These are phyloP conservation scores for Suillus paluster DNA, from an alignment of 768 basidiomycete species.

Conservation along the genomic window DNA sequence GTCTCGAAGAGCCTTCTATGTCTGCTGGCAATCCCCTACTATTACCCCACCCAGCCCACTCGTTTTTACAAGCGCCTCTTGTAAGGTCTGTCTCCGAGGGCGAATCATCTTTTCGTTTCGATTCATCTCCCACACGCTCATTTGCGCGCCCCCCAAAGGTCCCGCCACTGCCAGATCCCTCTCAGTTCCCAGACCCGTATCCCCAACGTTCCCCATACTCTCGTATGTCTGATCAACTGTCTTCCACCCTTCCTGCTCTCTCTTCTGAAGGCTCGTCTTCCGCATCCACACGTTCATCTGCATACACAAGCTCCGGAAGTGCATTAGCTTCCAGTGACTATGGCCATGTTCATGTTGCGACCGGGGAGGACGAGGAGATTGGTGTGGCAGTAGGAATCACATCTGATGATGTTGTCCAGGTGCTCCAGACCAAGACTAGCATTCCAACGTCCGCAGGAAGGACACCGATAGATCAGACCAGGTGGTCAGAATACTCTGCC, in stretches of 20 bases:
- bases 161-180: slow-evolving; percentile 60
- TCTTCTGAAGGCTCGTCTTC: slow-evolving; percentile 76
- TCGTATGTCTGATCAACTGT: slow-evolving; percentile 37
- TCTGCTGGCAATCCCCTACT: slow-evolving; percentile 26
- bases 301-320: slow-evolving; percentile 76
- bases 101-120: slow-evolving; percentile 43
- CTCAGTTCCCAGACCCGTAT: slow-evolving; percentile 74
- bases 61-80: slow-evolving; percentile 38
- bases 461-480: slow-evolving; percentile 61
- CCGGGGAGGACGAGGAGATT: slow-evolving; percentile 59
- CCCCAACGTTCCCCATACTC: slow-evolving; percentile 58
- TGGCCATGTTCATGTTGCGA: slow-evolving; percentile 66
- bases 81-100: slow-evolving; percentile 45
- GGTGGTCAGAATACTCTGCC: slow-evolving; percentile 78
- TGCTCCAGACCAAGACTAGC: slow-evolving; percentile 57
- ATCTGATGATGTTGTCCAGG: slow-evolving; percentile 66
- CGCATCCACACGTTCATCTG: slow-evolving; percentile 74
- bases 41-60: slow-evolving; percentile 26
- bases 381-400: slow-evolving; percentile 60
- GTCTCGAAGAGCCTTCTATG: slow-evolving; percentile 16
- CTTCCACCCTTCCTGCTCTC: slow-evolving; percentile 56
- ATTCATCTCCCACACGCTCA: slow-evolving; percentile 37
- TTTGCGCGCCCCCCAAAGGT: slow-evolving; percentile 51
- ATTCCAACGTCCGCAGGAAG: slow-evolving; percentile 51
- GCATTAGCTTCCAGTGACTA: slow-evolving; percentile 63